phyloP scores from a whole-genome alignment of 805 yeast genomes.

The Myxozyma udenii region DNA sequence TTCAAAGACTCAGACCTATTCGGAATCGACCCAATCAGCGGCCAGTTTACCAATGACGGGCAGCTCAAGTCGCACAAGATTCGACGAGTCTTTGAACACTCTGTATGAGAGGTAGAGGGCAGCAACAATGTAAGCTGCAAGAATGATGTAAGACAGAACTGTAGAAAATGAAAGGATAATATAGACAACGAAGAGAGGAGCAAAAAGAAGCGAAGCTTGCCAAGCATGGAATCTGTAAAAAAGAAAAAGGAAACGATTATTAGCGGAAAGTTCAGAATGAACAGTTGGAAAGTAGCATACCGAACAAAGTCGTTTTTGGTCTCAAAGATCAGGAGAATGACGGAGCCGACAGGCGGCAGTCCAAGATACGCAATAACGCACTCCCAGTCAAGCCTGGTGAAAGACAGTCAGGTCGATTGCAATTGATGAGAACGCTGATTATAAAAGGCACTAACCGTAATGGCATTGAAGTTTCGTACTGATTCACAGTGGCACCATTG shows the following conservation, averaged over 20 bases:
- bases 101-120: conserved; percentile 25
- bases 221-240: conserved; percentile 26
- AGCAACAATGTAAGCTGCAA: conserved; percentile 21
- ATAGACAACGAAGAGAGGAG: conserved; percentile 27
- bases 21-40: conserved; percentile 30
- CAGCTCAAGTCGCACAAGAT: conserved; percentile 24
- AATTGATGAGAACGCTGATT: neutral
- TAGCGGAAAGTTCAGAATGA: neutral
- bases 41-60: conserved; percentile 29
- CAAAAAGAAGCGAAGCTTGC: conserved; percentile 29
- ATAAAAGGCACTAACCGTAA: conserved; percentile 16
- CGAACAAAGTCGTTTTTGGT: conserved; percentile 29
- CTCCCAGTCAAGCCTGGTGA: conserved; percentile 25
- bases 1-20: conserved; percentile 5
- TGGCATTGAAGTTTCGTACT: conserved; percentile 28
- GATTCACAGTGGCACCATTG: conserved; percentile 22
- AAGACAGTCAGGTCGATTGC: neutral
- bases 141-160: conserved; percentile 23
- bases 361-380: conserved; percentile 24
- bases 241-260: neutral
- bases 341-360: conserved; percentile 30
- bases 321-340: conserved; percentile 22
- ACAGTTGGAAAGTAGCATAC: conserved; percentile 5
- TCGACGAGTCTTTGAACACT: conserved; percentile 22
- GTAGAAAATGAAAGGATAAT: conserved; percentile 29